Base-by-base conservation (phyloP, 2,329 filamentous ascomycete species). In the Pestalotiopsis sp. region DNA sequence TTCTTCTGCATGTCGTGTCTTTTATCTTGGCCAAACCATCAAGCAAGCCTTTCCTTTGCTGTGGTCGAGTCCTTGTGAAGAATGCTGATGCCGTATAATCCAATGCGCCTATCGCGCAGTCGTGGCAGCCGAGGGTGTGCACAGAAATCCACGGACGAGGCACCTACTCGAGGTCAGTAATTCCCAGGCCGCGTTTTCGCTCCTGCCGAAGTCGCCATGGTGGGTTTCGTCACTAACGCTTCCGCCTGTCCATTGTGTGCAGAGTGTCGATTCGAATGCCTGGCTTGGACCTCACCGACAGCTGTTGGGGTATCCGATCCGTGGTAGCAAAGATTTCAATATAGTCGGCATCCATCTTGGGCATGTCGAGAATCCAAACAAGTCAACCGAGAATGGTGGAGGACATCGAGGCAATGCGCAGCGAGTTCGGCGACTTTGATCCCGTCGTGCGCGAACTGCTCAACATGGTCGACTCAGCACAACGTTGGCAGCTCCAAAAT, bases 351-450 rank as follows among this genome's bases (percentile, higher is more conserved):
- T 41, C 17, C 59, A 62, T 40, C 59, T 41, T 62, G 59, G 59
- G 27, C 27, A 17, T 7, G 31, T 62, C 5, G 31, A 27, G 11
- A 25, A 59, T 13, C 27, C 59, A 31, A 40, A 40, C 12, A 62
- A 36, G 31, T 62, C 59, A n/a, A 36, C 25, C 36, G 59, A 62
- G 31, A 62, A 62, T 62, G 31, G 59, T 62, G n/a, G 59, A 62
- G 5, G 59, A 62, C 31, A 27, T 62, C 36, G 59, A 62, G 1
- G 59, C 27, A 20, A 62, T 62, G 59, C 59, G 59, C 11, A 27
- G 59, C 4, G 59, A 62, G 5, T 62, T 62, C 20, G 14, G 20
- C 27, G 59, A 62, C 31, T 62, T 38, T 62, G 36, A 62, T 40
- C 59, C 59, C 9, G 59, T 62, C 11, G 59, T 62, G 17, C 11